A percentile compares a stretch with the other conserved stretches of the same genome.
phyloP scores from a whole-genome alignment of 2,329 filamentous ascomycete genomes.

The Gyromitra esculenta region DNA sequence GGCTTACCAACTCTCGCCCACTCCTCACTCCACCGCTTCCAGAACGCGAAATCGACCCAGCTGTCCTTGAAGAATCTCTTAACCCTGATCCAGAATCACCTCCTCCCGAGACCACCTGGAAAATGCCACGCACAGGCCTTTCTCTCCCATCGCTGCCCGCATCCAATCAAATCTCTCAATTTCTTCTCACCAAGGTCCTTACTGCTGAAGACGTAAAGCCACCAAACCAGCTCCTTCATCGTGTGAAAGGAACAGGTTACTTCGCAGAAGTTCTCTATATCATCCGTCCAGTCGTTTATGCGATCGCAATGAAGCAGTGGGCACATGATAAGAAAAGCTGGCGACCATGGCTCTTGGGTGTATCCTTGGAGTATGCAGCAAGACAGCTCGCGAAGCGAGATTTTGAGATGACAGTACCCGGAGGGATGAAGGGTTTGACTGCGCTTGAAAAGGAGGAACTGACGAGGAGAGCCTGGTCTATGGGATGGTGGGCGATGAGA shows the following conservation, averaged over 20 bases:
- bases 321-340: conserved; percentile 79
- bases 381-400: conserved; percentile 81
- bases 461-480: conserved; percentile 84
- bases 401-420: conserved; percentile 70
- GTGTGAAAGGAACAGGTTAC: conserved; percentile 76
- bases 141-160: conserved; percentile 84
- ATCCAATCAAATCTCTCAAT: conserved; percentile 82
- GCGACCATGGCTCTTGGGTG: conserved; percentile 88
- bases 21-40: conserved; percentile 85
- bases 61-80: conserved; percentile 63
- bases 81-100: conserved; percentile 55
- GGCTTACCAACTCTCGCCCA: conserved; percentile 68
- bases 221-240: conserved; percentile 84
- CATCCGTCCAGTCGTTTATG: conserved; percentile 85
- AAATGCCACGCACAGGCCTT: conserved; percentile 93
- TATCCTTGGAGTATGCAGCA: conserved; percentile 86
- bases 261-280: conserved; percentile 92
- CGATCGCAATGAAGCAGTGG: conserved; percentile 79
- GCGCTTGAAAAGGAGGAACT: conserved; percentile 90
- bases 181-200: conserved; percentile 87
- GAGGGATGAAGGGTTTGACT: conserved; percentile 79
- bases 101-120: conserved; percentile 73
- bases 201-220: conserved; percentile 97
- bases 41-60: conserved; percentile 80
- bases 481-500: conserved; percentile 96